Percentiles rank a stretch among this genome's conserved stretches.
Conservation (phyloP, 768 basidiomycete genomes). For the Panaeolus papilionaceus region DNA sequence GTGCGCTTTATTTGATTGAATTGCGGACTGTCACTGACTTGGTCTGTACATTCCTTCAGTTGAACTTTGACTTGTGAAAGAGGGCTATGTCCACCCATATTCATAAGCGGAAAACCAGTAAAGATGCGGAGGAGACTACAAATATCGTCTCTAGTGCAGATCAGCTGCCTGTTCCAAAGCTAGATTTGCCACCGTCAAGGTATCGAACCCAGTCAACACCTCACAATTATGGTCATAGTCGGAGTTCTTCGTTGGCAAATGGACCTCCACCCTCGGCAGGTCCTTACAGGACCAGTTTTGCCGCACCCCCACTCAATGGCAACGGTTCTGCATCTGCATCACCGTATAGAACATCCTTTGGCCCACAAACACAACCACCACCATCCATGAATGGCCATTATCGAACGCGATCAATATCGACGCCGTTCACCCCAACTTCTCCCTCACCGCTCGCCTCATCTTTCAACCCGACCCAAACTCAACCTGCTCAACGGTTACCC, state of each 20-base stretch:
- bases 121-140: slow-evolving; percentile 39
- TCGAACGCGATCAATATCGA: slow-evolving; percentile 56
- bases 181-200: slow-evolving; percentile 23
- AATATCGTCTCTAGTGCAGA: neutral
- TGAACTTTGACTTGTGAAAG: neutral
- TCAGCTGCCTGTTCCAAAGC: slow-evolving; percentile 8
- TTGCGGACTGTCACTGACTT: neutral
- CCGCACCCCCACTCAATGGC: slow-evolving; percentile 28
- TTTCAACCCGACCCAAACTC: slow-evolving; percentile 33
- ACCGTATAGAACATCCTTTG: slow-evolving; percentile 40
- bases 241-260: slow-evolving; percentile 20
- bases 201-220: slow-evolving; percentile 36
- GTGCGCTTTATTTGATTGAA: neutral
- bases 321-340: slow-evolving; percentile 32
- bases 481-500: slow-evolving; percentile 24
- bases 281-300: slow-evolving; percentile 38
- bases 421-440: slow-evolving; percentile 53
- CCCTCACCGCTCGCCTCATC: slow-evolving; percentile 57
- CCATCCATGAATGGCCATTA: slow-evolving; percentile 38
- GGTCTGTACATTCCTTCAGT: neutral
- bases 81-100: slow-evolving; percentile 22
- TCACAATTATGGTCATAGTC: slow-evolving; percentile 21
- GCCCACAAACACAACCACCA: slow-evolving; percentile 23
- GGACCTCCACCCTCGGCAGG: slow-evolving; percentile 34
- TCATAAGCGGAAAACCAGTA: slow-evolving; percentile 52